phyloP scores from a whole-genome alignment of 768 basidiomycete genomes.

The Rhodotorula paludigena region DNA sequence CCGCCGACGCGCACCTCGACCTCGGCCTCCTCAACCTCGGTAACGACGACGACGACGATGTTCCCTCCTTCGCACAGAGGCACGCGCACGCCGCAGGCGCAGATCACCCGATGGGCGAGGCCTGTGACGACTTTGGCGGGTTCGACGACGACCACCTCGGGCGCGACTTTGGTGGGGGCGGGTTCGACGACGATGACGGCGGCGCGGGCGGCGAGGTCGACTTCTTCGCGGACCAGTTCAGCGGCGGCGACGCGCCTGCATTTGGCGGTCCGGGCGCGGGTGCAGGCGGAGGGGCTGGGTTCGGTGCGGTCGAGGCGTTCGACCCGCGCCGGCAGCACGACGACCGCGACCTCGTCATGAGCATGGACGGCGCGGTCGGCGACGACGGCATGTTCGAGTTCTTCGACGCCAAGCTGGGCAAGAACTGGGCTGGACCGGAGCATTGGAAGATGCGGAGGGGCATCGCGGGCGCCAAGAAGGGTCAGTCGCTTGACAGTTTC shows the following conservation, averaged over 20 bases:
- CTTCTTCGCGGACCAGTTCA: constrained; percentile 30
- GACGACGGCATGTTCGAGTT: constrained; percentile 62
- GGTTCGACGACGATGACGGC: constrained; percentile 44
- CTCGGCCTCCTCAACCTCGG: constrained; percentile 52
- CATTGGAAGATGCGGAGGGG: constrained; percentile 80
- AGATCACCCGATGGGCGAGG: constrained; percentile 43
- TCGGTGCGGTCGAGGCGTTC: constrained; percentile 62
- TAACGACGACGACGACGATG: constrained; percentile 52
- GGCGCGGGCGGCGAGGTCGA: constrained; percentile 22
- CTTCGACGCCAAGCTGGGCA: constrained; percentile 68
- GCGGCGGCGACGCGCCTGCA: constrained; percentile 41
- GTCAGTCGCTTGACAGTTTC: neutral
- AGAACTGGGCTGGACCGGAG: constrained; percentile 98
- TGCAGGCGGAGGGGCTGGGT: constrained; percentile 16
- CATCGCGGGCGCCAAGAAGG: constrained; percentile 9
- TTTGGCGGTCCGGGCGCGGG: neutral
- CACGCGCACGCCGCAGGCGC: neutral
- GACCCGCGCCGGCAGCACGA: constrained; percentile 71
- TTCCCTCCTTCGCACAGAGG: constrained; percentile 1
- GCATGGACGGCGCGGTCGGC: constrained; percentile 54
- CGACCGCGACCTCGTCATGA: constrained; percentile 79
- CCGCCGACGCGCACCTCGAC: constrained; percentile 51
- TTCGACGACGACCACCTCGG: constrained; percentile 47
- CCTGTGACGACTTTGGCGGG: constrained; percentile 35
- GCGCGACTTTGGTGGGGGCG: constrained; percentile 45